Conservation (phyloP, 495 filamentous ascomycete genomes). For the Friedmanniomyces simplex region DNA sequence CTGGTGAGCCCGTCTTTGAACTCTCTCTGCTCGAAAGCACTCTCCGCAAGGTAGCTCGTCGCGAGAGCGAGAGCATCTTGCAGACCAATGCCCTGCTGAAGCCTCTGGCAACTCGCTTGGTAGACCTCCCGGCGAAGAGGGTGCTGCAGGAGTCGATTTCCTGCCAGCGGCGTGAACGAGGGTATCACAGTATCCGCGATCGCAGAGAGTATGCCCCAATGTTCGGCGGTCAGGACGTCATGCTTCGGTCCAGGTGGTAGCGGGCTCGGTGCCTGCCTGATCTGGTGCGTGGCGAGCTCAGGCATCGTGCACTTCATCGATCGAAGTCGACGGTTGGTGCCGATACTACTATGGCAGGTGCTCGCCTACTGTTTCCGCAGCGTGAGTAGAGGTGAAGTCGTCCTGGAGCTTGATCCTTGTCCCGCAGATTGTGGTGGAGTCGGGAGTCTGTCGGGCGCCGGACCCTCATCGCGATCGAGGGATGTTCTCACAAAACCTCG, state of each 20-base stretch:
- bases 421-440: not conserved
- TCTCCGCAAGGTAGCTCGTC: constrained; percentile 24
- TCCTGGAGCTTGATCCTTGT: not conserved
- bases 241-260: constrained; percentile 23
- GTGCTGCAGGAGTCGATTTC: constrained; percentile 19
- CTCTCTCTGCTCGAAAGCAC: constrained; percentile 21
- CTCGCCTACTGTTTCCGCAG: not conserved
- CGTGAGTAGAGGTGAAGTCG: not conserved
- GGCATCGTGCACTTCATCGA: not conserved
- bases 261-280: constrained; percentile 19
- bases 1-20: constrained; percentile 21
- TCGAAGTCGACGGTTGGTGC: too few species aligned
- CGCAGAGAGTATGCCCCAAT: constrained; percentile 31
- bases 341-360: not conserved
- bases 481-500: too few species aligned
- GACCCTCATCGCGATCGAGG: too few species aligned
- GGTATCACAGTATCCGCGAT: constrained; percentile 30
- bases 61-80: constrained; percentile 13
- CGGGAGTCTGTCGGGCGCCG: not conserved
- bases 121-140: constrained; percentile 22
- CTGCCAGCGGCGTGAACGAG: constrained; percentile 19
- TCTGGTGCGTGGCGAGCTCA: not conserved
- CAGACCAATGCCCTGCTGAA: constrained; percentile 7
- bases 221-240: constrained; percentile 26
- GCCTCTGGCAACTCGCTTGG: constrained; percentile 15